Base-by-base conservation (phyloP, 441 rosid genomes). In the Biscutella laevigata region DNA sequence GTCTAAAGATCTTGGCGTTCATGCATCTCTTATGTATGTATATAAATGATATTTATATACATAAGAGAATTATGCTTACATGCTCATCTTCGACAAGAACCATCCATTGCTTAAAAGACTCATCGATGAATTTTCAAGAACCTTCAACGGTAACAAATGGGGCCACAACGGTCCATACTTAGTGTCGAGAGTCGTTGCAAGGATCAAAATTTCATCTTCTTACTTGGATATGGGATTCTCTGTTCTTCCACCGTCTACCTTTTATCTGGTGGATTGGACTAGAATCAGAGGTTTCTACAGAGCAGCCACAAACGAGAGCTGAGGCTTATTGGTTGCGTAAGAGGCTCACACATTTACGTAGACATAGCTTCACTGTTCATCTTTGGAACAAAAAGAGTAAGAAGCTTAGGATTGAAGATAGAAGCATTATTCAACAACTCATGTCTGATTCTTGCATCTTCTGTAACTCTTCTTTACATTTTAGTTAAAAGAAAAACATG, bases 81-180 rank as follows among this genome's bases (percentile, higher is more conserved):
- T 86, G 29, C 58, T 90, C 69, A 61, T 78, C 19, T 90, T 86
- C 44, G 95, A 86, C 24, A 81, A 82, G 69, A 72, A 74, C 4
- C 95, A 90, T 44, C 88, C 89, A 3, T 61, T 90, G 29, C 67
- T 90, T 28, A 60, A 55, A 69, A 77, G 70, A 33, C 86, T 90
- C 75, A 81, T 90, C 14, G 61, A 86, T 61, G 95, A 90, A 62
- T 90, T 86, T 62, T 74, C 94, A 0, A 76, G 72, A 50, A 84
- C 86, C 4, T 90, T 90, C 39, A 71, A 90, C 67, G 95, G 95
- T 19, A 84, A 79, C 68, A 89, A 80, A 67, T 89, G 97, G 97
- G 97, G 95, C 3, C 89, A 90, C 39, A 90, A 90, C 48, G 97
- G 97, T 39, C 97, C 91, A 1, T 90, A 90, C 53, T 57, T 90